A percentile compares a stretch with the other conserved stretches of the same genome.
phyloP scores from a whole-genome alignment of 1,284 basidiomycete species.

The Moesziomyces antarcticus region DNA sequence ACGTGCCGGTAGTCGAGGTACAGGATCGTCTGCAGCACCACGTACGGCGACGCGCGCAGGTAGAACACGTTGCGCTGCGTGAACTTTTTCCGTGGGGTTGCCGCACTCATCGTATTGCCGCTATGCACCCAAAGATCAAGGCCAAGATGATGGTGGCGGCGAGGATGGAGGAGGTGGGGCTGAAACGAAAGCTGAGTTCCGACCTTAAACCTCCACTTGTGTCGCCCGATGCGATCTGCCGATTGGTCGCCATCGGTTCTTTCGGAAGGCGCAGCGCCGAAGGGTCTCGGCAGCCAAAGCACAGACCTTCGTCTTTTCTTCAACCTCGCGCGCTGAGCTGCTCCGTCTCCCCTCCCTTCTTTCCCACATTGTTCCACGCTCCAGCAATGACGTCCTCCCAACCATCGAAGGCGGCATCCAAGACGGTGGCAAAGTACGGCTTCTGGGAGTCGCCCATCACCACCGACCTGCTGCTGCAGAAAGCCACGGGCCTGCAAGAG shows the following conservation, averaged over 20 bases:
- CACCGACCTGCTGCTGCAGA: conserved; percentile 72
- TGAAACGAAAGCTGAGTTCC: too few species aligned
- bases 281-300: conserved; percentile 1
- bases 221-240: too few species aligned
- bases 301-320: conserved; percentile 15
- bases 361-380: neutral
- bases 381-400: conserved; percentile 3
- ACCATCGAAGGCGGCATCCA: too few species aligned
- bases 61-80: conserved; percentile 67
- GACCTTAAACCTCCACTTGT: too few species aligned
- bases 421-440: conserved; percentile 57
- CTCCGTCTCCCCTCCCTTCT: too few species aligned
- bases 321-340: neutral
- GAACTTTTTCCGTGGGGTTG: conserved; percentile 35
- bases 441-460: conserved; percentile 74
- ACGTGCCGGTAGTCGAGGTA: conserved; percentile 69
- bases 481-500: conserved; percentile 60
- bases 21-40: conserved; percentile 68
- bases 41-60: conserved; percentile 66
- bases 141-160: neutral
- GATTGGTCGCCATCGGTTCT: neutral
- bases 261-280: conserved; percentile 8
- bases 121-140: too few species aligned
- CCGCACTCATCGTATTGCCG: conserved; percentile 35
- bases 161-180: neutral